phyloP scores from a whole-genome alignment of 2,329 filamentous ascomycete species.

The Pyrenophora graminea region DNA sequence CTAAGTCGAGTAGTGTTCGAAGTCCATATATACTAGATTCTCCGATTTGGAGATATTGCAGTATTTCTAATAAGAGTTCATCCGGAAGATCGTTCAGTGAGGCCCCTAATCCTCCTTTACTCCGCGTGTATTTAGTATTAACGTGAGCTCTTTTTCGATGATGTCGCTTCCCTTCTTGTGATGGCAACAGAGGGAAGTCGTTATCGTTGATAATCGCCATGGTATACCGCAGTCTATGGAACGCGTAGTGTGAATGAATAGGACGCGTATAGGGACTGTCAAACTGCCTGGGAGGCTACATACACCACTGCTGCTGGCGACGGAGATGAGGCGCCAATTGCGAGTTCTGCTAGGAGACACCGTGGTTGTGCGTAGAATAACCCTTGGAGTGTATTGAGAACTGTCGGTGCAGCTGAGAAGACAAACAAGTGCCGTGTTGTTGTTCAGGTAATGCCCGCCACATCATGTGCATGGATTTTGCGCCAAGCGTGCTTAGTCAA shows the following conservation, averaged over 20 bases:
- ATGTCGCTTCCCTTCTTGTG: slow-evolving; percentile 5
- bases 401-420: too few species aligned
- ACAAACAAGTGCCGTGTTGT: too few species aligned
- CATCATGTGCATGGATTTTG: too few species aligned
- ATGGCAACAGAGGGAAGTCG: slow-evolving; percentile 31
- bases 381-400: too few species aligned
- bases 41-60: slow-evolving; percentile 24
- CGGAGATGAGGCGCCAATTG: too few species aligned
- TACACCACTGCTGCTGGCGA: too few species aligned
- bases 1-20: slow-evolving; percentile 25
- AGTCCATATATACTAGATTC: slow-evolving; percentile 22
- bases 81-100: slow-evolving; percentile 32
- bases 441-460: too few species aligned
- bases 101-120: background rate
- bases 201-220: slow-evolving; percentile 22
- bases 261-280: background rate
- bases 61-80: slow-evolving; percentile 35
- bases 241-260: background rate
- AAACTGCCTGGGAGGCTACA: too few species aligned
- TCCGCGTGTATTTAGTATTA: background rate
- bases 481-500: slow-evolving; percentile 5
- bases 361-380: too few species aligned
- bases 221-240: background rate
- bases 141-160: too few species aligned
- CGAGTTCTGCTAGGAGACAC: too few species aligned